A percentile compares a stretch with the other conserved stretches of the same genome.
These are phyloP conservation scores for Trypanosoma scelopori DNA, from an alignment of 208 protist genomes.

Conservation along the genomic window DNA sequence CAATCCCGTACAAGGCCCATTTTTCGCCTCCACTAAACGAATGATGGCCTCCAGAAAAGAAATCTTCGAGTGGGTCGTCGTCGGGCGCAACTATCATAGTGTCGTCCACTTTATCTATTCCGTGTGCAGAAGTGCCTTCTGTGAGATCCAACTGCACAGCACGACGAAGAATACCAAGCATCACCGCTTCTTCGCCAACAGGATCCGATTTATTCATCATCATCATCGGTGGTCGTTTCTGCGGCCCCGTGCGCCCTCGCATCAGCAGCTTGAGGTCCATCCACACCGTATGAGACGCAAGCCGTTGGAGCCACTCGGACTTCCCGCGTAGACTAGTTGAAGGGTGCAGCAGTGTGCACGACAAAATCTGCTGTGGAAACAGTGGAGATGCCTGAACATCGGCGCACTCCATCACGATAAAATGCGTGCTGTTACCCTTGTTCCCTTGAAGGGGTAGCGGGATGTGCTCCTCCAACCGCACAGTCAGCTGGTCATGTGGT, in stretches of 20 bases:
- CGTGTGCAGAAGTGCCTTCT: slow-evolving; percentile 1
- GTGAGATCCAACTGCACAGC: slow-evolving; percentile 54
- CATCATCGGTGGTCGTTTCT: neutral
- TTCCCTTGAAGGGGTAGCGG: slow-evolving; percentile 7
- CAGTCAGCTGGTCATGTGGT: slow-evolving; percentile 5
- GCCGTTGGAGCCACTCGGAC: slow-evolving; percentile 21
- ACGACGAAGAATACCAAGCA: slow-evolving; percentile 36
- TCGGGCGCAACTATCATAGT: neutral
- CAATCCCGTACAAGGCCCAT: slow-evolving; percentile 90
- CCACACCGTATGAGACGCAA: slow-evolving; percentile 25
- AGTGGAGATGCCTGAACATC: slow-evolving; percentile 34
- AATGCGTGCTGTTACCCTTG: neutral
- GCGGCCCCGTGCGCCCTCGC: no score
- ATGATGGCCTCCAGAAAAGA: slow-evolving; percentile 34
- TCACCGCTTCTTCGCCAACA: slow-evolving; percentile 9
- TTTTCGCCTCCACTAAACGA: slow-evolving; percentile 28
- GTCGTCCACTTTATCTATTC: neutral
- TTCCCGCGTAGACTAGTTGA: neutral
- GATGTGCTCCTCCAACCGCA: slow-evolving; percentile 20
- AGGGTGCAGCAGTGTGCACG: slow-evolving; percentile 54
- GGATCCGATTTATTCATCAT: slow-evolving; percentile 1
- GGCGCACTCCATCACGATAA: slow-evolving; percentile 33
- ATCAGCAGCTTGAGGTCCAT: slow-evolving; percentile 35
- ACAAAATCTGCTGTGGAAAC: slow-evolving; percentile 66
- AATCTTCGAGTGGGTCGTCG: slow-evolving; percentile 51